Conservation (phyloP, 805 yeast genomes). For the Pichia deserticola region DNA sequence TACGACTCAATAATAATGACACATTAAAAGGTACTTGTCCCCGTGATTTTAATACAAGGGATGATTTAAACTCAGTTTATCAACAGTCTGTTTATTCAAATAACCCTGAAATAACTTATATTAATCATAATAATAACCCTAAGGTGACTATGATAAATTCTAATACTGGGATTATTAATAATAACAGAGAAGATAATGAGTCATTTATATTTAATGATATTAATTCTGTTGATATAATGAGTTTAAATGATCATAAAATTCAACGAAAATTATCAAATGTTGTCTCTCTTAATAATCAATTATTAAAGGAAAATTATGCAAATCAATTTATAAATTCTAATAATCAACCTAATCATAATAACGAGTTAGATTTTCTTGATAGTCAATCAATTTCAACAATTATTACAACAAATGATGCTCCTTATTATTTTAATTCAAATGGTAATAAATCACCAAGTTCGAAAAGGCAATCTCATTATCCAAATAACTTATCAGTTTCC, state of each 20-base stretch:
- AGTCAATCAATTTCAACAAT: conserved; percentile 11
- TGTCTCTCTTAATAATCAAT: background rate
- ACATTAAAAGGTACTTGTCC: background rate
- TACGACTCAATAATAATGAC: background rate
- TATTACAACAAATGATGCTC: conserved; percentile 1
- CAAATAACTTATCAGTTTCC: conserved; percentile 3
- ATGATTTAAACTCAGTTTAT: conserved; percentile 18
- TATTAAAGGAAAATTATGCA: conserved; percentile 1
- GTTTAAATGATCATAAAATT: conserved; percentile 4
- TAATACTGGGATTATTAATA: background rate
- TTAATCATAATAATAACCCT: conserved; percentile 1
- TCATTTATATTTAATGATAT: conserved; percentile 24
- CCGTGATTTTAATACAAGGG: background rate
- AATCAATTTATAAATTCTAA: background rate
- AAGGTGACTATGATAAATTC: too few relatives aligned
- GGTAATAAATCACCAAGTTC: conserved; percentile 6
- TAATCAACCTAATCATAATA: conserved; percentile 1
- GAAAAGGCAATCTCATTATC: background rate
- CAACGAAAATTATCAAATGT: conserved; percentile 6
- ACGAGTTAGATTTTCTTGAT: conserved; percentile 18
- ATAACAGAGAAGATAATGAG: conserved; percentile 15
- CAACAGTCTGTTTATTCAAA: conserved; percentile 22
- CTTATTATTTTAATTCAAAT: background rate
- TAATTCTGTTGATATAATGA: conserved; percentile 10
- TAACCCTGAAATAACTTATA: conserved; percentile 1